Conservation (phyloP, 805 yeast species). For the Saccharomycopsis sp. region DNA sequence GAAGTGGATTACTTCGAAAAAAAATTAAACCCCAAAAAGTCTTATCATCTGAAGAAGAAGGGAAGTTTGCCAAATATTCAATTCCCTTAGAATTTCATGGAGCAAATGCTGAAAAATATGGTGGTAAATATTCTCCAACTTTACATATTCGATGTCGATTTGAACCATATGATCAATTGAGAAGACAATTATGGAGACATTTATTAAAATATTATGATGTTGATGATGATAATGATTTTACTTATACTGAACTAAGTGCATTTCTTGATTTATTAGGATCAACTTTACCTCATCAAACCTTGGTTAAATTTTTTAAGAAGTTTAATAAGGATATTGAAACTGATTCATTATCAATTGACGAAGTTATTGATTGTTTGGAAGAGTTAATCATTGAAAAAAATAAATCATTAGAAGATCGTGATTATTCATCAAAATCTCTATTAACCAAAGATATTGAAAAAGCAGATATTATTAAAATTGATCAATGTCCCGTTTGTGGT, state of each 20-base stretch:
- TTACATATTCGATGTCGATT: constrained; percentile 53
- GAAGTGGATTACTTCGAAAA: constrained; percentile 16
- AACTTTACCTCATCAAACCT: constrained; percentile 25
- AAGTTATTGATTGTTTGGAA: constrained; percentile 44
- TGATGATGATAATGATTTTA: constrained; percentile 34
- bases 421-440: background rate
- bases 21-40: constrained; percentile 16
- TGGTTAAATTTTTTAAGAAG: constrained; percentile 23
- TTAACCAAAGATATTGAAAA: background rate
- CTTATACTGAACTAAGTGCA: constrained; percentile 49
- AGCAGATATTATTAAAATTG: constrained; percentile 40
- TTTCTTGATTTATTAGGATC: constrained; percentile 60
- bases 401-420: background rate
- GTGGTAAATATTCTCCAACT: constrained; percentile 35
- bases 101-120: constrained; percentile 8
- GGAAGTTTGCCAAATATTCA: constrained; percentile 23
- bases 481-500: constrained; percentile 74
- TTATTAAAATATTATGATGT: constrained; percentile 45
- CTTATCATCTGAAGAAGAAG: constrained; percentile 15
- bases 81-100: constrained; percentile 27
- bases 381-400: constrained; percentile 8
- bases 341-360: constrained; percentile 40
- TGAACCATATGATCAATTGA: constrained; percentile 51
- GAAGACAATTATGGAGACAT: constrained; percentile 61
- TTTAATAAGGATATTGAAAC: constrained; percentile 24